A percentile compares a stretch with the other conserved stretches of the same genome.
phyloP scores from a whole-genome alignment of 1,284 basidiomycete genomes.

The Athelia psychrophila region DNA sequence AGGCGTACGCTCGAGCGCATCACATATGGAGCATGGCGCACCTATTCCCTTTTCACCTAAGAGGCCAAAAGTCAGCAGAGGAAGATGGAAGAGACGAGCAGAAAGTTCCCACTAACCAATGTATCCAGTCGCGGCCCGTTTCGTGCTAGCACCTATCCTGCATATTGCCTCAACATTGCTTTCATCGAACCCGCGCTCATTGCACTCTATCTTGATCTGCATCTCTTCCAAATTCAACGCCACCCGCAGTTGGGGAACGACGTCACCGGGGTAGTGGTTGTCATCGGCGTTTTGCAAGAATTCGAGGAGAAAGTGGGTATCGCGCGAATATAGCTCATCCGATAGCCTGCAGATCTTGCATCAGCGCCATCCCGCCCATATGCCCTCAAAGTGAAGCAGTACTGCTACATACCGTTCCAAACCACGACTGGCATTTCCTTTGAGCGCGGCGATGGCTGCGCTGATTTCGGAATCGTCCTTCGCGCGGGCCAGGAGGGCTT shows the following conservation, averaged over 20 bases:
- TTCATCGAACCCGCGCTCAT: conserved; percentile 17
- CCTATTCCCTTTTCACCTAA: conserved; percentile 24
- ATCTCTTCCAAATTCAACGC: conserved; percentile 8
- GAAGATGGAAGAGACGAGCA: background rate
- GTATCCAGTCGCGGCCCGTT: conserved; percentile 15
- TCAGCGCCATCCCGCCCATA: background rate
- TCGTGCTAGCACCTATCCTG: conserved; percentile 20
- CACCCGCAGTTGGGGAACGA: conserved; percentile 13
- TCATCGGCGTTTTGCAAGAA: conserved; percentile 25
- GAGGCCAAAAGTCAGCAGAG: too few relatives aligned
- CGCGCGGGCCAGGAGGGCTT: background rate
- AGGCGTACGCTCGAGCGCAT: background rate
- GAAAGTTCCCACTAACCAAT: conserved; percentile 13
- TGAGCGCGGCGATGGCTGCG: background rate
- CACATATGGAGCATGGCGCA: background rate
- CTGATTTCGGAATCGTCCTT: background rate
- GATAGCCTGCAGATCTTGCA: conserved; percentile 11
- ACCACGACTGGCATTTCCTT: background rate
- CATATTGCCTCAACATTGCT: conserved; percentile 21
- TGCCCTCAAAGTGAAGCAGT: background rate
- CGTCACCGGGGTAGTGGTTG: conserved; percentile 11
- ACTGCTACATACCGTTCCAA: background rate
- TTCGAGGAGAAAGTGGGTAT: conserved; percentile 21
- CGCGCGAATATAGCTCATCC: conserved; percentile 18
- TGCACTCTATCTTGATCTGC: conserved; percentile 14